Conservation (phyloP, 768 basidiomycete species). For the Krasilnikovozyma curviuscula region DNA sequence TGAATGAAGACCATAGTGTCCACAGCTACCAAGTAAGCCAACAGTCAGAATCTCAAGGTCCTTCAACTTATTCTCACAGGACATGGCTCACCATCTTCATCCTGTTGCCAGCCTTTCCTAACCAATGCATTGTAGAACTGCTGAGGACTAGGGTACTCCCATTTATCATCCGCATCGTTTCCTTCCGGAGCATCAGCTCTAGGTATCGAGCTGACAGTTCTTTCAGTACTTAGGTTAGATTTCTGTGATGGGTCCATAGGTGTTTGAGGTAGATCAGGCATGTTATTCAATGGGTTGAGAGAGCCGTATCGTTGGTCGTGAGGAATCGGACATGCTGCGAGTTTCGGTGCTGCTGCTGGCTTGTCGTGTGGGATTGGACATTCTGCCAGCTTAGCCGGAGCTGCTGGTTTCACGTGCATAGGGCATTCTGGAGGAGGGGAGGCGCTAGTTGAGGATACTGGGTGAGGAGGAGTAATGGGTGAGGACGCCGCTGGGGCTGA, state of each 20-base stretch:
- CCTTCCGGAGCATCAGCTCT: constrained; percentile 29
- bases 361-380: constrained; percentile 28
- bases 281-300: constrained; percentile 62
- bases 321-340: neutral
- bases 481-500: too few species aligned
- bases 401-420: constrained; percentile 15
- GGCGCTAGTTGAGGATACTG: constrained; percentile 1
- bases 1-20: constrained; percentile 97
- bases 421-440: constrained; percentile 20
- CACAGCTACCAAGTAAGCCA: too few species aligned
- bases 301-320: constrained; percentile 4
- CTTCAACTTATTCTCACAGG: too few species aligned
- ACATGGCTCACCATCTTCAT: too few species aligned
- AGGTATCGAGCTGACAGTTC: constrained; percentile 70
- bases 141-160: constrained; percentile 96
- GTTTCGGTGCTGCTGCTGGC: neutral
- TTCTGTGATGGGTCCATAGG: constrained; percentile 39
- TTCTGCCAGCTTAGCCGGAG: constrained; percentile 15
- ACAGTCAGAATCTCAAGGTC: too few species aligned
- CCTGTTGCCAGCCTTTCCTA: constrained; percentile 91
- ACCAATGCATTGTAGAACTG: constrained; percentile 96
- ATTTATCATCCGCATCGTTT: constrained; percentile 28
- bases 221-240: constrained; percentile 45
- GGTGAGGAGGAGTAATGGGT: too few species aligned
- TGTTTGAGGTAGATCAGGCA: constrained; percentile 61